Evolutionary conservation across 2,329 filamentous ascomycete genomes (phyloP).

Genomic region (Elsinoe perseae): DNA sequence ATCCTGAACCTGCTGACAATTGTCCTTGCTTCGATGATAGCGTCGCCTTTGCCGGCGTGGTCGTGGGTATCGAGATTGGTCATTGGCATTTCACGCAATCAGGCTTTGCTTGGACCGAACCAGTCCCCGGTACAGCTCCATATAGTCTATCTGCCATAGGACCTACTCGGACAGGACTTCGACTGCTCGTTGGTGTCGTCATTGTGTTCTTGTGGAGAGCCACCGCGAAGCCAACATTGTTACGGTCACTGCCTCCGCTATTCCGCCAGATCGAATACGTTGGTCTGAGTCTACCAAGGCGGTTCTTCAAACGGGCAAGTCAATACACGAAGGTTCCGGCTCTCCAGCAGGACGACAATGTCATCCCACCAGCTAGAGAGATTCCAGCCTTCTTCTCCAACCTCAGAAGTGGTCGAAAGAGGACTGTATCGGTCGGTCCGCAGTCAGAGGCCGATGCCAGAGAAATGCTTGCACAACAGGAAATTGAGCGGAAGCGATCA

Average conservation of each 20-base stretch:
- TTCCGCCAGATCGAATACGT: slow-evolving; percentile 78
- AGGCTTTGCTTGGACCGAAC: slow-evolving; percentile 43
- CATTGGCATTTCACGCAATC: slow-evolving; percentile 72
- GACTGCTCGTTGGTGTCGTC: slow-evolving; percentile 71
- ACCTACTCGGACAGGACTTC: slow-evolving; percentile 52
- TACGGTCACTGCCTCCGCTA: slow-evolving; percentile 71
- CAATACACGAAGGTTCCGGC: slow-evolving; percentile 80
- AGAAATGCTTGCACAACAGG: slow-evolving; percentile 86
- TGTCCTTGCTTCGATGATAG: slow-evolving; percentile 97
- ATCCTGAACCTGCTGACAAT: slow-evolving; percentile 92
- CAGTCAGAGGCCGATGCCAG: slow-evolving; percentile 96
- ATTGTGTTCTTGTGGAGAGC: slow-evolving; percentile 87
- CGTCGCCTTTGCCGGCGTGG: slow-evolving; percentile 82
- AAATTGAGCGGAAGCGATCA: slow-evolving; percentile 51
- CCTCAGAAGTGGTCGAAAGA: slow-evolving; percentile 70
- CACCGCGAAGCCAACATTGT: slow-evolving; percentile 73
- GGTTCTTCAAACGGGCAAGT: slow-evolving; percentile 78
- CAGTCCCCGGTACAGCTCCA: slow-evolving; percentile 52
- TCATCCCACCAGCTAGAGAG: slow-evolving; percentile 83
- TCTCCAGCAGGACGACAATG: slow-evolving; percentile 70
- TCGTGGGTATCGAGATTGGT: slow-evolving; percentile 75
- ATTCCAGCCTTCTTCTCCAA: slow-evolving; percentile 74
- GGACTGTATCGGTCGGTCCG: slow-evolving; percentile 82
- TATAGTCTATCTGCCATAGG: slow-evolving; percentile 62
- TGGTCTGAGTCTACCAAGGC: slow-evolving; percentile 72